phyloP scores from a whole-genome alignment of 495 filamentous ascomycete genomes.

The Penicillium odoratum region DNA sequence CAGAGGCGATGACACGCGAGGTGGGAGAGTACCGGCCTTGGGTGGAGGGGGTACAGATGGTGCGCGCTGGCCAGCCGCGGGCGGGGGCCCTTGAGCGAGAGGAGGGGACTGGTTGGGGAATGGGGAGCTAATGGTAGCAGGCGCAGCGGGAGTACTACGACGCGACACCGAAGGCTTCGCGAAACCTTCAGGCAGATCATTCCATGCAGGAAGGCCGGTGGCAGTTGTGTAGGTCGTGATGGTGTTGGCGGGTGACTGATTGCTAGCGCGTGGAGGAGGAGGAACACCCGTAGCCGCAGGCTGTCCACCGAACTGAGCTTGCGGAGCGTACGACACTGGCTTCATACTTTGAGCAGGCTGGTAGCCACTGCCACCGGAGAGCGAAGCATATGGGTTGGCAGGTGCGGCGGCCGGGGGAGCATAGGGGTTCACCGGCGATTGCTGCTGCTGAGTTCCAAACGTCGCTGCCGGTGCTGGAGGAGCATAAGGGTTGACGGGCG shows the following conservation, averaged over 20 bases:
- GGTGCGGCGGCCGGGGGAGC: conserved; percentile 32
- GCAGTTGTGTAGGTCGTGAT: conserved; percentile 65
- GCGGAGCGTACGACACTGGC: conserved; percentile 26
- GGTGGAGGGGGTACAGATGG: conserved; percentile 57
- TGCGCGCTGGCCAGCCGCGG: conserved; percentile 43
- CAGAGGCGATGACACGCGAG: conserved; percentile 57
- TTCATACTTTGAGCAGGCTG: conserved; percentile 41
- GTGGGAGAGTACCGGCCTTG: conserved; percentile 50
- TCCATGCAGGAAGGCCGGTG: conserved; percentile 79
- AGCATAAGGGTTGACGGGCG: conserved; percentile 3
- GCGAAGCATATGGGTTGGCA: conserved; percentile 64
- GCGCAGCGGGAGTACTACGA: conserved; percentile 65
- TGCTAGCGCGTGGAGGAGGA: conserved; percentile 58
- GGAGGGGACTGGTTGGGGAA: conserved; percentile 67
- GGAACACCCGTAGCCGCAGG: conserved; percentile 43
- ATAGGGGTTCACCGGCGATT: conserved; percentile 30
- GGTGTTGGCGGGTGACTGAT: conserved; percentile 58
- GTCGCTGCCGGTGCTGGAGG: conserved; percentile 14
- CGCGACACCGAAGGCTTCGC: conserved; percentile 68
- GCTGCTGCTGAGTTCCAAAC: conserved; percentile 10
- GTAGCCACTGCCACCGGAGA: conserved; percentile 35
- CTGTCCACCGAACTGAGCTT: conserved; percentile 44
- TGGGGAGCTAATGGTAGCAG: conserved; percentile 60
- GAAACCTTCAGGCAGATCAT: conserved; percentile 85
- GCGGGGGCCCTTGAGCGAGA: conserved; percentile 49